Conservation (phyloP, 805 yeast species). For the Starmerella floricola region DNA sequence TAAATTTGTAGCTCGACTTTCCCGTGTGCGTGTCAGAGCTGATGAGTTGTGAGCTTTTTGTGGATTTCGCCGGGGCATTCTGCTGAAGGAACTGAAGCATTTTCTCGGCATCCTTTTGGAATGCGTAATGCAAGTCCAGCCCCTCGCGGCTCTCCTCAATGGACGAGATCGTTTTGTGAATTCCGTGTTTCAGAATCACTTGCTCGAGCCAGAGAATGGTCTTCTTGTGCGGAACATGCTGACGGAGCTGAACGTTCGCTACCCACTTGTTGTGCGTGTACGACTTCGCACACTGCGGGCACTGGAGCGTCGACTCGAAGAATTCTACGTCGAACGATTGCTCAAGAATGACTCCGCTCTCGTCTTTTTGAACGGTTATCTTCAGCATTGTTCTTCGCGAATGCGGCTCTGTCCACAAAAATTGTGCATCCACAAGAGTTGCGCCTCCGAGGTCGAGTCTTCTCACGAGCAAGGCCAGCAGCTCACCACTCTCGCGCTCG, state of each 20-base stretch:
- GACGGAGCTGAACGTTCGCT: conserved; percentile 94
- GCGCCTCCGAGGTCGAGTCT: conserved; percentile 61
- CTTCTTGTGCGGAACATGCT: conserved; percentile 92
- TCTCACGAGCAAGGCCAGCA: conserved; percentile 74
- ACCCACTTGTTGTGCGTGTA: conserved; percentile 97
- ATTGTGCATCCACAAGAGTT: conserved; percentile 83
- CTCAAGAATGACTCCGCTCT: conserved; percentile 79
- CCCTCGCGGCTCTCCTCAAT: conserved; percentile 92
- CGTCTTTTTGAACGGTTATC: conserved; percentile 93
- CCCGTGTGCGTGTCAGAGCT: conserved; percentile 90
- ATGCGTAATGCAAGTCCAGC: conserved; percentile 81
- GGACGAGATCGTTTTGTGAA: conserved; percentile 86
- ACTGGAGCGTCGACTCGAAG: conserved; percentile 88
- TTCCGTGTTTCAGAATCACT: conserved; percentile 79
- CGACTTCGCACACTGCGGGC: conserved; percentile 96
- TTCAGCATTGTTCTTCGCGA: conserved; percentile 87
- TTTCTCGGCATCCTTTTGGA: conserved; percentile 80
- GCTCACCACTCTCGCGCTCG: conserved; percentile 76
- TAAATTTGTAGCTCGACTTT: conserved; percentile 72
- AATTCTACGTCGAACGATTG: conserved; percentile 92
- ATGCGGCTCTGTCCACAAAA: conserved; percentile 98
- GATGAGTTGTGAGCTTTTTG: conserved; percentile 81
- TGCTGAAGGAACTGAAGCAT: conserved; percentile 82
- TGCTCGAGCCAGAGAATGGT: conserved; percentile 94
- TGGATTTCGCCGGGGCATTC: conserved; percentile 72